These are phyloP conservation scores for Macadamia integrifolia DNA, from an alignment of 164 flowering plant species.

Conservation along the genomic window DNA sequence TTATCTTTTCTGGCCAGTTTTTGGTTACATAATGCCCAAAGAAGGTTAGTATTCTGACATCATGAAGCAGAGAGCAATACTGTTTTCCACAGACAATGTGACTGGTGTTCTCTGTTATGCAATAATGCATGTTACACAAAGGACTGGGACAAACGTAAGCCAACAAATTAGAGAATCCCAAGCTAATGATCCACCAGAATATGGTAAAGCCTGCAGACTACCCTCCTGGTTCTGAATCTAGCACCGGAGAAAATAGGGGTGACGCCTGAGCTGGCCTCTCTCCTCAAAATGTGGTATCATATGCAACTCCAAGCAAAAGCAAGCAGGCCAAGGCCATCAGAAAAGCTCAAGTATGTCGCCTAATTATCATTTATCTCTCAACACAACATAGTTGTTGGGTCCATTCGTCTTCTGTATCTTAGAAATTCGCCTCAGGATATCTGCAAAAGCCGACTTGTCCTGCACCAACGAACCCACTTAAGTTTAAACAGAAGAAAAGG, in stretches of 20 bases:
- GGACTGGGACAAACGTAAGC: too few species aligned
- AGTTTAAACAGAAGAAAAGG: neutral
- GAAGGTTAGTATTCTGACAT: too few species aligned
- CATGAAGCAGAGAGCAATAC: too few species aligned
- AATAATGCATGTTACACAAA: too few species aligned
- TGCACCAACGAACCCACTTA: slow-evolving; percentile 25
- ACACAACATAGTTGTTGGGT: slow-evolving; percentile 56
- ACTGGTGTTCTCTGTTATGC: too few species aligned
- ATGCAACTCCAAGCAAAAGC: neutral
- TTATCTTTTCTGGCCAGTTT: too few species aligned
- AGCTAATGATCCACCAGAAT: too few species aligned
- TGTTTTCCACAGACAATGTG: too few species aligned
- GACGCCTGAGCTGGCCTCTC: neutral
- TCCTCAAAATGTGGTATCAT: neutral
- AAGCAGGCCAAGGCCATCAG: neutral
- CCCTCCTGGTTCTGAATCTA: neutral
- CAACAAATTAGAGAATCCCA: too few species aligned
- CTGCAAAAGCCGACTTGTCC: slow-evolving; percentile 84
- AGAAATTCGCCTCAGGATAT: slow-evolving; percentile 65
- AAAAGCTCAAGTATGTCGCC: slow-evolving; percentile 1
- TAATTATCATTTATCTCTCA: slow-evolving; percentile 42
- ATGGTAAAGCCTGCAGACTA: neutral
- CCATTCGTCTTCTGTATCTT: slow-evolving; percentile 77
- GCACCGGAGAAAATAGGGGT: neutral
- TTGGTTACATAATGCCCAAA: too few species aligned